Evolutionary conservation across 108 stramenopile species (phyloP).

Genomic region (Pelagomonas calceolata): DNA sequence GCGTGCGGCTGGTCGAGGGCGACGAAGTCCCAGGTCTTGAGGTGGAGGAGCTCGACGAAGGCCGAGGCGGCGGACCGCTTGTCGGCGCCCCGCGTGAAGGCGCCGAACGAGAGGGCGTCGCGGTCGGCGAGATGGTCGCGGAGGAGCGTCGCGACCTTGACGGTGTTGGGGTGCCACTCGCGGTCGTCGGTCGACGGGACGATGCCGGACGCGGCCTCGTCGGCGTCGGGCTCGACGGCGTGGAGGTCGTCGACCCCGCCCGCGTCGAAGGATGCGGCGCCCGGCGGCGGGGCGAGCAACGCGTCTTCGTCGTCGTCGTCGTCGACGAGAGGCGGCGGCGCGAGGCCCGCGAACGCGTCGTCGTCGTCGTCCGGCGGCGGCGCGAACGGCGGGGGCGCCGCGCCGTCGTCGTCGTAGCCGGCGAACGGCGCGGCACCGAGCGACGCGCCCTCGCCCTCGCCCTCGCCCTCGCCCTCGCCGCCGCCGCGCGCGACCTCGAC

Average conservation of each 20-base stretch:
- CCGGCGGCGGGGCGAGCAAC: too few relatives aligned
- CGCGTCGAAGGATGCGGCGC: too few relatives aligned
- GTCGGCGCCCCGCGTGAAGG: slow-evolving; percentile 47
- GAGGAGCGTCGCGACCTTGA: slow-evolving; percentile 39
- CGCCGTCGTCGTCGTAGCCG: slow-evolving; percentile 5
- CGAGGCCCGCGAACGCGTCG: slow-evolving; percentile 4
- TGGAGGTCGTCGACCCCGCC: slow-evolving; percentile 36
- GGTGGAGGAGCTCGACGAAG: slow-evolving; percentile 82
- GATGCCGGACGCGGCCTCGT: neutral
- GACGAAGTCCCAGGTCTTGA: slow-evolving; percentile 96
- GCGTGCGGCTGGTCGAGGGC: slow-evolving; percentile 71
- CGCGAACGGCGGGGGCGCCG: slow-evolving; percentile 16
- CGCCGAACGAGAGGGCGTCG: slow-evolving; percentile 47
- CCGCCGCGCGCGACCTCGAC: slow-evolving; percentile 16
- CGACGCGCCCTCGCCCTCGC: neutral
- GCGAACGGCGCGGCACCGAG: too few relatives aligned
- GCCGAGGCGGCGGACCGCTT: slow-evolving; percentile 68
- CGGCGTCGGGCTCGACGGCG: slow-evolving; percentile 22
- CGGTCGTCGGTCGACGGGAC: neutral
- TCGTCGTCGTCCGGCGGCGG: slow-evolving; percentile 42
- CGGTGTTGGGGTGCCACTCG: slow-evolving; percentile 84
- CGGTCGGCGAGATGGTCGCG: slow-evolving; percentile 6
- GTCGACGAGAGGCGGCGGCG: slow-evolving; percentile 25
- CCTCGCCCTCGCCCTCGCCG: slow-evolving; percentile 6
- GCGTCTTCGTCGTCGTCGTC: slow-evolving; percentile 45